These are phyloP conservation scores for Penicillium lividum DNA, from an alignment of 495 filamentous ascomycete species.

Conservation along the genomic window DNA sequence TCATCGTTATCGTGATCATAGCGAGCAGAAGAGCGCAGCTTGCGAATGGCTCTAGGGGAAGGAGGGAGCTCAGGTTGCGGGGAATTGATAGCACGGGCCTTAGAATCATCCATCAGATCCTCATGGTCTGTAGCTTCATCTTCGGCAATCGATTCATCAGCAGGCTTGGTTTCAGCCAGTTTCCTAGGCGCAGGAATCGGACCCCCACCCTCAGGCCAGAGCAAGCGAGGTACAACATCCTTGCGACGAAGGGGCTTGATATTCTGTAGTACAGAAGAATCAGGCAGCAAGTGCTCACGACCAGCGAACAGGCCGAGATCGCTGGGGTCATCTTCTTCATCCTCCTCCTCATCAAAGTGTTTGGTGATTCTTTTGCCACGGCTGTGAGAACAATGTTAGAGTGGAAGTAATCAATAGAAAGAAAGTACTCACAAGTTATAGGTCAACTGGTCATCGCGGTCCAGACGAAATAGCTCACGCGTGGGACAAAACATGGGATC, in stretches of 20 bases:
- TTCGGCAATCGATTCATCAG: conserved; percentile 33
- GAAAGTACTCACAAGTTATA: conserved; percentile 23
- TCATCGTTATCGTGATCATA: conserved; percentile 24
- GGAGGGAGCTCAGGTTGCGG: conserved; percentile 53
- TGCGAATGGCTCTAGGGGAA: conserved; percentile 26
- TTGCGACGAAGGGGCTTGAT: conserved; percentile 66
- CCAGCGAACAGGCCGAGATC: conserved; percentile 46
- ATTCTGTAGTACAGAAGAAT: conserved; percentile 17
- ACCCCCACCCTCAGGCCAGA: conserved; percentile 59
- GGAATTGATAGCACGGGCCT: conserved; percentile 41
- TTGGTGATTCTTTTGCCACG: conserved; percentile 88
- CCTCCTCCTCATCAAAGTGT: conserved; percentile 50
- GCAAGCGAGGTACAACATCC: conserved; percentile 77
- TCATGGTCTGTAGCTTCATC: conserved; percentile 60
- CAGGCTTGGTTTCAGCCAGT: not conserved
- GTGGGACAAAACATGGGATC: conserved; percentile 12
- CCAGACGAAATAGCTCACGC: not conserved
- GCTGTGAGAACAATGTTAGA: conserved; percentile 67
- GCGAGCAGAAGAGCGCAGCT: conserved; percentile 30
- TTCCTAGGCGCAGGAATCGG: not conserved
- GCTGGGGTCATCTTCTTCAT: conserved; percentile 52
- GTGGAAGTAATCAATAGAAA: conserved; percentile 23
- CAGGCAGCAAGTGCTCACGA: conserved; percentile 27
- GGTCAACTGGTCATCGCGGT: conserved; percentile 9
- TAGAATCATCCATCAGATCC: conserved; percentile 53